Conservation (phyloP, 208 protist genomes). For the Acanthamoeba polyphaga region DNA sequence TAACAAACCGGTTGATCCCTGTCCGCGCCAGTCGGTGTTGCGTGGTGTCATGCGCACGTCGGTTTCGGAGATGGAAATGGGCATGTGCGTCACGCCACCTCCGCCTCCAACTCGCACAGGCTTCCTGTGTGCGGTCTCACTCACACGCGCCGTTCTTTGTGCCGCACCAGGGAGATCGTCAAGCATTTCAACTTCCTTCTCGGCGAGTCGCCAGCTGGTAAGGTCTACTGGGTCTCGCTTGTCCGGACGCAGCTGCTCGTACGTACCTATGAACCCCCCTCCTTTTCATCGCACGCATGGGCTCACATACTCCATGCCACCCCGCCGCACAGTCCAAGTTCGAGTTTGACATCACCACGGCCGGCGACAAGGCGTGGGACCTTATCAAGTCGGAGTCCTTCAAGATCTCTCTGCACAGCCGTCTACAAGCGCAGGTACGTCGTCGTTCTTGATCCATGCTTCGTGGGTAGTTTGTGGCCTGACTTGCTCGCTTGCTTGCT, state of each 20-base stretch:
- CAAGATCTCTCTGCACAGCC: slow-evolving; percentile 32
- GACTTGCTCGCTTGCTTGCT: background rate
- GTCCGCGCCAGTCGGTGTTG: background rate
- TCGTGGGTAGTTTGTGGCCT: background rate
- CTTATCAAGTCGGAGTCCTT: slow-evolving; percentile 43
- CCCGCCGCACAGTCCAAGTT: background rate
- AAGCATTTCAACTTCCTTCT: slow-evolving; percentile 67
- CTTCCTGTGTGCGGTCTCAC: background rate
- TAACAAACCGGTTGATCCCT: background rate
- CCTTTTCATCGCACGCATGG: background rate
- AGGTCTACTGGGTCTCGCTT: slow-evolving; percentile 41
- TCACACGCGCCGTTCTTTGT: background rate
- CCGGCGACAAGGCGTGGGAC: background rate
- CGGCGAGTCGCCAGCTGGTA: background rate
- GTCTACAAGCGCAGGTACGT: background rate
- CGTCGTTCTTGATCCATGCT: background rate
- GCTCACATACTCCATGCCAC: background rate
- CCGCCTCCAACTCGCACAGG: no score
- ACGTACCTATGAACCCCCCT: background rate
- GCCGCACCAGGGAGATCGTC: background rate
- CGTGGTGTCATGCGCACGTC: slow-evolving; percentile 57
- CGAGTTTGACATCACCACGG: slow-evolving; percentile 16
- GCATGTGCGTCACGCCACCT: background rate
- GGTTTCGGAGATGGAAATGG: slow-evolving; percentile 6
- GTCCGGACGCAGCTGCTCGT: slow-evolving; percentile 49